Evolutionary conservation across 2,329 filamentous ascomycete genomes (phyloP).

Genomic region (Penicillium brevicompactum): DNA sequence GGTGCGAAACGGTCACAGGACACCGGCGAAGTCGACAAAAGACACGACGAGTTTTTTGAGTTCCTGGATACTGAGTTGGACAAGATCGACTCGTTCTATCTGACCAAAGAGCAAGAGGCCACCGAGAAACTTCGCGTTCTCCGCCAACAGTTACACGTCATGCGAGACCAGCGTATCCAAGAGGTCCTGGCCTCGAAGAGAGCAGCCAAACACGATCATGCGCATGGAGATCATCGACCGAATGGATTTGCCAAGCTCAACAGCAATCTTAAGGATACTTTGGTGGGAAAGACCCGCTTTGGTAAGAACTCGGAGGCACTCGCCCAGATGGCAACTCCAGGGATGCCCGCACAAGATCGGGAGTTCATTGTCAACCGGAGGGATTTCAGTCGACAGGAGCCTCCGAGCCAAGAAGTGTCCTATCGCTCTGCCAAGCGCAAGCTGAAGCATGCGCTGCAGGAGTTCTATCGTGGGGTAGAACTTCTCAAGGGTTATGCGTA

Average conservation of each 20-base stretch:
- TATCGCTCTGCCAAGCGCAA: slow-evolving; percentile 89
- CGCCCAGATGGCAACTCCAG: slow-evolving; percentile 46
- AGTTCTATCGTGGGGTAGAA: slow-evolving; percentile 90
- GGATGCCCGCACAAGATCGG: slow-evolving; percentile 32
- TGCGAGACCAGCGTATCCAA: slow-evolving; percentile 79
- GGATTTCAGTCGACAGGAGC: slow-evolving; percentile 53
- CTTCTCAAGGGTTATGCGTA: slow-evolving; percentile 88
- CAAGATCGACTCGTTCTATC: slow-evolving; percentile 94
- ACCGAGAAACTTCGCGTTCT: slow-evolving; percentile 70
- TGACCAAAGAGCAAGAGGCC: slow-evolving; percentile 82
- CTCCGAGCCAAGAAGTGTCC: slow-evolving; percentile 63
- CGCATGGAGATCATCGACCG: slow-evolving; percentile 18
- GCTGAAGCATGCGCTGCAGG: slow-evolving; percentile 85
- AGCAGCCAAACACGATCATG: slow-evolving; percentile 22
- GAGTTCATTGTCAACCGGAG: slow-evolving; percentile 37
- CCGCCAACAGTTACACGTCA: slow-evolving; percentile 85
- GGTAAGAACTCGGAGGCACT: slow-evolving; percentile 60
- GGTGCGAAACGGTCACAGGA: slow-evolving; percentile 50
- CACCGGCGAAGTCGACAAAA: slow-evolving; percentile 67
- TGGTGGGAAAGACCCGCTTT: slow-evolving; percentile 51
- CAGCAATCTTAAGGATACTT: slow-evolving; percentile 39
- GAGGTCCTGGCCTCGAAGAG: slow-evolving; percentile 63
- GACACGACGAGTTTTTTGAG: slow-evolving; percentile 80
- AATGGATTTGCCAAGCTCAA: slow-evolving; percentile 28
- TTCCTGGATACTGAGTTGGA: slow-evolving; percentile 82